Evolutionary conservation across 352 stramenopile genomes (phyloP), one percentile per base, ranked within the genome.

Genomic region (Phytopythium mirpurense): DNA sequence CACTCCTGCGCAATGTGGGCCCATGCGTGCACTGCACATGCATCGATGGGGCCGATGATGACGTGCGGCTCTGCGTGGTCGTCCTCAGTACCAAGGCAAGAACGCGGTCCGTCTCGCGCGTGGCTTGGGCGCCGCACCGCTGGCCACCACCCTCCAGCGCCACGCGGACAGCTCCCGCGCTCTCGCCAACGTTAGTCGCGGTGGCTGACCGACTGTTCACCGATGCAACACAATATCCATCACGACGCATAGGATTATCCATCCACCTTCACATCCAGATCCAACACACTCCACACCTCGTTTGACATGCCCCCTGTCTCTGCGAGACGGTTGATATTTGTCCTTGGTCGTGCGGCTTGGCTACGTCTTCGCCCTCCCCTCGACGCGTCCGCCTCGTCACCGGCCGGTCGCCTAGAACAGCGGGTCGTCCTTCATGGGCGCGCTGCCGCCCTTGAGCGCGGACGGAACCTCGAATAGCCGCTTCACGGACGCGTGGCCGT

Each of bases 391-490:
- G 14, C 41, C 41, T 19, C 41, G 23, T 34, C 41, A n/a, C 15
- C 3, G 11, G 5, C 1, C 21, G 5, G 21, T 21, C 18, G 24
- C 19, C n/a, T 70, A 90, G 57, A 90, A 90, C 5, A 90, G 64
- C 46, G 80, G 80, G 54, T 90, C 78, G 56, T 90, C 77, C 57
- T 86, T 90, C 78, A 92, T 89, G 5, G 77, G 76, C 34, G 72
- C 74, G 63, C 78, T 89, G 34, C 81, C 81, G 23, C 72, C 77
- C 60, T 88, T 86, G 43, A 92, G 67, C 16, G 81, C 89, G 63
- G 88, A 78, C 19, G 81, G 81, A 2, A 76, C 72, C 24, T 85
- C 75, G 46, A 87, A 90, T n/a, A 92, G 64, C 14, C 78, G 69
- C n/a, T 67, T 59, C 37, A 83, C 72, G 26, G 60, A 47, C 26